phyloP scores from a whole-genome alignment of 441 rosid genomes.

The Pelargonium myrrhifolium region DNA sequence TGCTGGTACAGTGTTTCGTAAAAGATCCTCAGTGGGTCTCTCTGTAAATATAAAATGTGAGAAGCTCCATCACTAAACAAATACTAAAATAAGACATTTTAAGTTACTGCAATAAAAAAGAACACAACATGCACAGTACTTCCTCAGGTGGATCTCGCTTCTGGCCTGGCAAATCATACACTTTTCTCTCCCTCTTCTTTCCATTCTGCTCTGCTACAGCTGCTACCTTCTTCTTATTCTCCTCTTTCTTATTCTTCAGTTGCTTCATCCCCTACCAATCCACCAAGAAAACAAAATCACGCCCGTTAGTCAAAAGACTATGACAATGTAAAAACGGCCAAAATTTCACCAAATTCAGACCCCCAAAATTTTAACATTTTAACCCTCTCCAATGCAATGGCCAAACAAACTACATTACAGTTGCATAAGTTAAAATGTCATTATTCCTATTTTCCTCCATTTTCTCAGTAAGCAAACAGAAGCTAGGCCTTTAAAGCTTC shows the following conservation, averaged over 20 bases:
- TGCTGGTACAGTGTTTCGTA: slow-evolving; percentile 74
- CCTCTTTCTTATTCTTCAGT: slow-evolving; percentile 20
- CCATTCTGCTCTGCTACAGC: slow-evolving; percentile 23
- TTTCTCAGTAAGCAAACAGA: slow-evolving; percentile 10
- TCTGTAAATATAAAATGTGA: slow-evolving; percentile 42
- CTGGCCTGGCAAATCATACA: slow-evolving; percentile 81
- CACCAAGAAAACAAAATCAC: neutral
- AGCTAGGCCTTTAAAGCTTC: neutral
- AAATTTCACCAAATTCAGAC: neutral
- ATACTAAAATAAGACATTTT: neutral
- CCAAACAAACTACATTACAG: neutral
- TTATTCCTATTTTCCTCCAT: neutral
- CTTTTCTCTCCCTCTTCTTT: slow-evolving; percentile 66
- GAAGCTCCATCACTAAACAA: slow-evolving; percentile 7
- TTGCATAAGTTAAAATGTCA: neutral
- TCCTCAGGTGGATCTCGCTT: slow-evolving; percentile 75
- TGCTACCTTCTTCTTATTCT: slow-evolving; percentile 36
- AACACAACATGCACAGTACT: slow-evolving; percentile 27
- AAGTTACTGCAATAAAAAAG: slow-evolving; percentile 8
- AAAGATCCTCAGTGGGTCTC: slow-evolving; percentile 85
- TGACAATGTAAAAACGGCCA: neutral
- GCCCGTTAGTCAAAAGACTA: slow-evolving; percentile 8
- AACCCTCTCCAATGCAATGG: neutral
- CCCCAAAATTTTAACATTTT: neutral
- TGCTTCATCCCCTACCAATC: slow-evolving; percentile 27